phyloP scores from a whole-genome alignment of 1,284 basidiomycete genomes.

The Cutaneotrichosporon dermatis region DNA sequence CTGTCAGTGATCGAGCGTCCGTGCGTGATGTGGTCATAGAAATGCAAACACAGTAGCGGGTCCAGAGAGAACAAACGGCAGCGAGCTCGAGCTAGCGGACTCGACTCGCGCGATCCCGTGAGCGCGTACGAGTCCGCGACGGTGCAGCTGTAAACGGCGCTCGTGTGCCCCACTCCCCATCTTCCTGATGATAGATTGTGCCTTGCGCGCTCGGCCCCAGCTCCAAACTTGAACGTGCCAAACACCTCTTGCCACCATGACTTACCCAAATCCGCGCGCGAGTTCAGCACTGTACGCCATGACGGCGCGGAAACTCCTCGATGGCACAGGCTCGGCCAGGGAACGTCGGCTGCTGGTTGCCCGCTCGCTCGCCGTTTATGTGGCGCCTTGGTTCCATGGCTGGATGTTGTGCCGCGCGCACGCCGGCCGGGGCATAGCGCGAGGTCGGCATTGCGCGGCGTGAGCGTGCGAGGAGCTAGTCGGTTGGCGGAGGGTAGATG shows the following conservation, averaged over 20 bases:
- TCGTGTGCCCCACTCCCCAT: too few relatives aligned
- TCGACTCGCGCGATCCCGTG: too few relatives aligned
- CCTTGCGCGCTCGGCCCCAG: background rate
- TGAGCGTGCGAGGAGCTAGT: background rate
- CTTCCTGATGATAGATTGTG: background rate
- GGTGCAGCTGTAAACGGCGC: too few relatives aligned
- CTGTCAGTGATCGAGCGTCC: constrained; percentile 1
- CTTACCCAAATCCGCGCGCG: constrained; percentile 44
- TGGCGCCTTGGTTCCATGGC: constrained; percentile 11
- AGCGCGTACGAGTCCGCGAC: background rate
- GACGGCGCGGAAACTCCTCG: constrained; percentile 42
- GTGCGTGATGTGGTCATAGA: background rate
- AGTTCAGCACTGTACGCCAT: constrained; percentile 45
- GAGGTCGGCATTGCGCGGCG: constrained; percentile 5
- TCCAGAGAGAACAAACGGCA: background rate
- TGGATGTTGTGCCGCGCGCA: constrained; percentile 8
- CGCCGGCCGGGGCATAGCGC: constrained; percentile 8
- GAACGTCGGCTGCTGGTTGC: constrained; percentile 7
- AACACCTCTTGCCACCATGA: background rate
- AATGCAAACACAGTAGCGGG: background rate
- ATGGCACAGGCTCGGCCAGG: constrained; percentile 29
- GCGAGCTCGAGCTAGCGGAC: too few relatives aligned
- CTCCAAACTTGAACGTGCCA: background rate
- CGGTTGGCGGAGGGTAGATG: background rate
- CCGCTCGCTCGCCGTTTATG: constrained; percentile 13